phyloP scores from a whole-genome alignment of 495 filamentous ascomycete genomes.

The Neurospora discreta region DNA sequence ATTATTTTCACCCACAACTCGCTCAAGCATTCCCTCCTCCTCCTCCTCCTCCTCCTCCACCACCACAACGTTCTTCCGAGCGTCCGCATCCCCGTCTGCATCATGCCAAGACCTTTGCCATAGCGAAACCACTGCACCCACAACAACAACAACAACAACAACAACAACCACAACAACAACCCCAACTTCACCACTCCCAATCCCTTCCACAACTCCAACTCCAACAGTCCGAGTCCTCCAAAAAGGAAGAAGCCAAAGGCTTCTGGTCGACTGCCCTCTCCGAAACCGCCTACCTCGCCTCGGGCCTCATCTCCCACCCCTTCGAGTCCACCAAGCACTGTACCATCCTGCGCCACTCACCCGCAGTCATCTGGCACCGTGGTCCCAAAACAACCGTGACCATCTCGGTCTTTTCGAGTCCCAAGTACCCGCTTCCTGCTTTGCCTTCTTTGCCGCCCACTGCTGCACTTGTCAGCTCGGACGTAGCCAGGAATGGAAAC shows the following conservation, averaged over 20 bases:
- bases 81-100: not conserved
- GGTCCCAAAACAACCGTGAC: slow-evolving; percentile 50
- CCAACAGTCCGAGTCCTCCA: not conserved
- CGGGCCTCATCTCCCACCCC: slow-evolving; percentile 50
- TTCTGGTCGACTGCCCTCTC: slow-evolving; percentile 38
- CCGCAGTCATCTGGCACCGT: slow-evolving; percentile 51
- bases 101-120: not conserved
- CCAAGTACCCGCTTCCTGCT: slow-evolving; percentile 41
- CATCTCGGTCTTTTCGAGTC: slow-evolving; percentile 45
- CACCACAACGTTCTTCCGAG: not conserved
- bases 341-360: slow-evolving; percentile 55
- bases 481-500: not conserved
- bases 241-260: not conserved
- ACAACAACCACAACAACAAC: not conserved
- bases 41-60: not conserved
- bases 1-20: not conserved
- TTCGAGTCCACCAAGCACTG: slow-evolving; percentile 54
- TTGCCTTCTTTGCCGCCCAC: slow-evolving; percentile 11
- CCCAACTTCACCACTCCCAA: not conserved
- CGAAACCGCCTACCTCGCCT: slow-evolving; percentile 51
- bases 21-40: not conserved
- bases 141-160: too few species aligned
- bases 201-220: not conserved
- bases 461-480: not conserved
- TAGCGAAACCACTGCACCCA: not conserved